Evolutionary conservation across 495 filamentous ascomycete species (phyloP).

Genomic region (Aspergillus egyptiacus): DNA sequence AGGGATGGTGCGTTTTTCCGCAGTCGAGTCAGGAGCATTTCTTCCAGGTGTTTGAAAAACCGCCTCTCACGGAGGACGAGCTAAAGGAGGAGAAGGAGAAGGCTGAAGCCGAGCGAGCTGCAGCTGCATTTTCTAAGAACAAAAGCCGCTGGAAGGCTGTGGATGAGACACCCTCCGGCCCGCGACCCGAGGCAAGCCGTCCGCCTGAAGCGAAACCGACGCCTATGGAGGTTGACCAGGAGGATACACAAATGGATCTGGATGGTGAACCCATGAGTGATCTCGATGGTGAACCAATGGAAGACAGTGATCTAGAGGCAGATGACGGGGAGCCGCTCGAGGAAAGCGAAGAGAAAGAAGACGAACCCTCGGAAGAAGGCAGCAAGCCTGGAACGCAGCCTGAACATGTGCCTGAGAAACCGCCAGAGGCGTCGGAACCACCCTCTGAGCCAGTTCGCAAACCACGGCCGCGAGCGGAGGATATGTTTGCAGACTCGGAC

Average conservation of each 20-base stretch:
- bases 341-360: conserved; percentile 22
- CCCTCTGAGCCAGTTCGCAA: conserved; percentile 33
- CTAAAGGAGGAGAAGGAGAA: conserved; percentile 47
- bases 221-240: conserved; percentile 22
- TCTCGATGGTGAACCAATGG: conserved; percentile 50
- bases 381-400: conserved; percentile 16
- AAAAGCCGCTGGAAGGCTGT: conserved; percentile 69
- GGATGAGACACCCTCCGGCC: conserved; percentile 47
- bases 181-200: conserved; percentile 30
- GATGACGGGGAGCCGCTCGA: conserved; percentile 53
- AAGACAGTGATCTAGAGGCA: conserved; percentile 47
- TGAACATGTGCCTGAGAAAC: conserved; percentile 14
- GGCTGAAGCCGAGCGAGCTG: conserved; percentile 35
- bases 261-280: conserved; percentile 40
- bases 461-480: conserved; percentile 75
- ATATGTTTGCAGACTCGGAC: conserved; percentile 83
- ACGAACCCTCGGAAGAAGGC: conserved; percentile 36
- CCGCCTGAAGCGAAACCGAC: conserved; percentile 19
- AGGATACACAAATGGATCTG: conserved; percentile 16
- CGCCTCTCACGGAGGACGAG: conserved; percentile 53
- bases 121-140: conserved; percentile 34
- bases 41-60: conserved; percentile 64
- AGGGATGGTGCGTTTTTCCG: conserved; percentile 83
- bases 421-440: conserved; percentile 17
- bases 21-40: conserved; percentile 70